Percentiles rank a stretch among this genome's conserved stretches.
Conservation (phyloP, 257 asterid species). For the Solanum paucissectum region DNA sequence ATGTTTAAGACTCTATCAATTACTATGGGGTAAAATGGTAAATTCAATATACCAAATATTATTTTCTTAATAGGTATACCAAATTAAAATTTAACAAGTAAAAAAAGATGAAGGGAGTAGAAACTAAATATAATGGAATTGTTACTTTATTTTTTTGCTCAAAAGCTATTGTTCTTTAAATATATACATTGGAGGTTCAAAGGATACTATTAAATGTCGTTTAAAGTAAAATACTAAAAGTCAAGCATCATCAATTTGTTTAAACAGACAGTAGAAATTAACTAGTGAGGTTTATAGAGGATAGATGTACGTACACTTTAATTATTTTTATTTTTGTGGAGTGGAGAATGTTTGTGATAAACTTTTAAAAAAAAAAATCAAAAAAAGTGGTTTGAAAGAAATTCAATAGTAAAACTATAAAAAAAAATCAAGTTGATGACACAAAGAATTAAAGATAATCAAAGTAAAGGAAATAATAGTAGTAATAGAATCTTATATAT, state of each 20-base stretch:
- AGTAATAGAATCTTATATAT: not conserved
- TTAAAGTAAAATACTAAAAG: not conserved
- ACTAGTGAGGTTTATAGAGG: not conserved
- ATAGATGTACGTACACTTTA: not conserved
- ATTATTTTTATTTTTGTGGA: not conserved
- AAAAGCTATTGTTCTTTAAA: too few species aligned
- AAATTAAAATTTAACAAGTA: not conserved
- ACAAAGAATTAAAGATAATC: not conserved
- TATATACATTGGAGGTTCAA: not conserved
- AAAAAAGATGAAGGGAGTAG: not conserved
- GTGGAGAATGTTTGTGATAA: not conserved
- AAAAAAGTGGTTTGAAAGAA: not conserved
- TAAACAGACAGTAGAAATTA: not conserved
- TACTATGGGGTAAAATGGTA: too few species aligned
- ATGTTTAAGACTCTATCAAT: not conserved
- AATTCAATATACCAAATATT: too few species aligned
- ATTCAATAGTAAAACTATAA: not conserved
- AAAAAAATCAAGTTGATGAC: not conserved
- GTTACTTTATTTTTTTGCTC: not conserved
- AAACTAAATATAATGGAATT: not conserved
- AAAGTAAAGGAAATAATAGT: too few species aligned
- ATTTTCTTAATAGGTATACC: not conserved
- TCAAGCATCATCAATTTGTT: not conserved
- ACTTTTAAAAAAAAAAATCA: too few species aligned
- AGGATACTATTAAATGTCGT: not conserved